Conservation (phyloP, 257 asterid species). For the Oldenlandia corymbosa region DNA sequence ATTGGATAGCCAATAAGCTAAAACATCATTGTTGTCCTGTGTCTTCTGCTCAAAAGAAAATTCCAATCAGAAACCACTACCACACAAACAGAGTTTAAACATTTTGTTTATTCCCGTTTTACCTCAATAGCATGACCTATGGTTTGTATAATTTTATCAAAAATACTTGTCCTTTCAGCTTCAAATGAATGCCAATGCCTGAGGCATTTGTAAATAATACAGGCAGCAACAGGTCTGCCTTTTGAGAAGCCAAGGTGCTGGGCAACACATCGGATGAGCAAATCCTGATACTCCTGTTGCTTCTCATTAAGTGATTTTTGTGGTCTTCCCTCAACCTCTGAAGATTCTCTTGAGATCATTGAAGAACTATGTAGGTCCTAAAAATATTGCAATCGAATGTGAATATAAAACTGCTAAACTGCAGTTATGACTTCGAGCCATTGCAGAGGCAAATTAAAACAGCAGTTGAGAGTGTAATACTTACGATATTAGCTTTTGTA, state of each 20-base stretch:
- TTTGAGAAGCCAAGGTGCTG: conserved; percentile 88
- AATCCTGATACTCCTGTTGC: conserved; percentile 93
- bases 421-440: too few relatives aligned
- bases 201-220: conserved; percentile 90
- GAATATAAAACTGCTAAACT: conserved; percentile 1
- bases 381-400: conserved; percentile 16
- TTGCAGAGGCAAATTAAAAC: neutral
- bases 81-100: conserved; percentile 1
- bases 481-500: conserved; percentile 51
- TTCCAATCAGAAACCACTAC: conserved; percentile 11
- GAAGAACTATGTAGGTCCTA: conserved; percentile 77
- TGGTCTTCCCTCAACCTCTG: conserved; percentile 77
- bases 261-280: conserved; percentile 83
- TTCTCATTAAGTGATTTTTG: conserved; percentile 85
- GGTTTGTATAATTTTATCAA: conserved; percentile 92
- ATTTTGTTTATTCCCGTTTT: conserved; percentile 1
- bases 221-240: conserved; percentile 88
- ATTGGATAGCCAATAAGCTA: conserved; percentile 96
- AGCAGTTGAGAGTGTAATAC: conserved; percentile 23
- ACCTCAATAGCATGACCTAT: conserved; percentile 98
- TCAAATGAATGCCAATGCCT: conserved; percentile 93
- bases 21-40: conserved; percentile 77
- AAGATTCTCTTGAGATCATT: conserved; percentile 53
- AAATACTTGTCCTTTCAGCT: conserved; percentile 91
- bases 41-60: conserved; percentile 39